phyloP scores from a whole-genome alignment of 192 early-diverging fungal genomes.

The Linnemannia zychae region DNA sequence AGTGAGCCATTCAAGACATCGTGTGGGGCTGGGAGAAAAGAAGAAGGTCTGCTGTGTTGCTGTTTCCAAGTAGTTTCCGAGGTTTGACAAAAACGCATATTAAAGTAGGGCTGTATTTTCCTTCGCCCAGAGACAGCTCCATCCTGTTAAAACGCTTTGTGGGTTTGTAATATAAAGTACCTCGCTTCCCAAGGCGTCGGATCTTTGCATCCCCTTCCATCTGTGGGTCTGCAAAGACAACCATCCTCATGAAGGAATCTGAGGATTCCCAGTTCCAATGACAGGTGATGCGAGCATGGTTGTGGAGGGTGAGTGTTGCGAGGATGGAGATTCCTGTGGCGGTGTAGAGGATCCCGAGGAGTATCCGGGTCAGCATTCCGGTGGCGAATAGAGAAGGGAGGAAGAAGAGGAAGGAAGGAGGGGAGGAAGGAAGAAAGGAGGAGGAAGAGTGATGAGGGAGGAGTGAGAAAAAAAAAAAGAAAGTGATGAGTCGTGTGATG shows the following conservation, averaged over 20 bases:
- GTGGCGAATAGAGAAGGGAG: neutral
- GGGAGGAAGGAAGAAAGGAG: neutral
- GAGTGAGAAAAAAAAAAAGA: neutral
- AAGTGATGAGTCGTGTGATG: too few species aligned
- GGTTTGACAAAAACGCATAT: constrained; percentile 3
- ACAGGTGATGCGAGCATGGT: constrained; percentile 49
- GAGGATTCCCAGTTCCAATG: constrained; percentile 37
- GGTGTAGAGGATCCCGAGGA: constrained; percentile 6
- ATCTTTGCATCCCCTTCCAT: constrained; percentile 78
- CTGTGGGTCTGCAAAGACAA: constrained; percentile 76
- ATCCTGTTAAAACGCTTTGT: neutral
- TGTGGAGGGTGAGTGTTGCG: constrained; percentile 21
- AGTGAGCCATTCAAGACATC: neutral
- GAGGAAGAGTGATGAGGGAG: neutral
- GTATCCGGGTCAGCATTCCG: constrained; percentile 16
- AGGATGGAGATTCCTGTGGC: constrained; percentile 18
- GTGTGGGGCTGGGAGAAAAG: neutral
- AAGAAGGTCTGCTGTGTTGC: neutral
- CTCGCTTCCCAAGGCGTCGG: constrained; percentile 62
- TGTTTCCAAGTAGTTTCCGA: neutral
- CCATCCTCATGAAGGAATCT: constrained; percentile 62
- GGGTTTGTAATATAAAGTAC: constrained; percentile 15
- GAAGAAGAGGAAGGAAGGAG: neutral
- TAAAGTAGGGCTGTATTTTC: neutral
- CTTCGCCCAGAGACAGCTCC: neutral